Conservation (phyloP, 345 rosid species). For the Brassica cretica region DNA sequence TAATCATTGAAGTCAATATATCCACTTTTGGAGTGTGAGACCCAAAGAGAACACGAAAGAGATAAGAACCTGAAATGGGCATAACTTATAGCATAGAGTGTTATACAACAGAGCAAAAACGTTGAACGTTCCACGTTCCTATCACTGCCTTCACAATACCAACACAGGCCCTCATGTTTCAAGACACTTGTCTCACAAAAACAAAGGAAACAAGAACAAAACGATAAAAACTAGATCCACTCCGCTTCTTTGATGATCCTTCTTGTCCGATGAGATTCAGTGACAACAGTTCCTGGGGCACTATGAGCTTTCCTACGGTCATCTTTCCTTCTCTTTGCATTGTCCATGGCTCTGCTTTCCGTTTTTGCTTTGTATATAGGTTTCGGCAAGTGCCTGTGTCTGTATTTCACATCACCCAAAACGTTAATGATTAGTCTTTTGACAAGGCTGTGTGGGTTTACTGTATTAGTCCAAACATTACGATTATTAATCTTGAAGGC, state of each 20-base stretch:
- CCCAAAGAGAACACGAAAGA: no score
- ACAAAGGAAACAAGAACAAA: background rate
- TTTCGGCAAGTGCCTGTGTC: slow-evolving; percentile 91
- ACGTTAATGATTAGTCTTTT: slow-evolving; percentile 4
- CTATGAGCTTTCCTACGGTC: slow-evolving; percentile 88
- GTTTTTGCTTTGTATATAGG: slow-evolving; percentile 70
- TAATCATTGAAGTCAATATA: no score
- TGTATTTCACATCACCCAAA: slow-evolving; percentile 43
- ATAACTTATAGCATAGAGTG: no score
- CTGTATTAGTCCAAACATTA: no score
- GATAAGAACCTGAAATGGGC: no score
- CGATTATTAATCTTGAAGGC: no score
- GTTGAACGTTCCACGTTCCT: no score
- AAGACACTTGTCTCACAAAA: background rate
- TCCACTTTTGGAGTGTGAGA: no score
- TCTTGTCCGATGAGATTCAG: slow-evolving; percentile 59
- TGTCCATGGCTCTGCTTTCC: slow-evolving; percentile 49
- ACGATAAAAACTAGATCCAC: slow-evolving; percentile 35
- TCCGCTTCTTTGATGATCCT: slow-evolving; percentile 81
- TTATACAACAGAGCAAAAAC: no score
- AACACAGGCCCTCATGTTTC: background rate
- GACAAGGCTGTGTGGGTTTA: background rate
- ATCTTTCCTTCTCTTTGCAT: slow-evolving; percentile 73
- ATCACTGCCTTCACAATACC: no score
- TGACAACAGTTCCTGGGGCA: slow-evolving; percentile 68